Conservation (phyloP, 108 stramenopile species). For the Fragilariopsis cylindrus region DNA sequence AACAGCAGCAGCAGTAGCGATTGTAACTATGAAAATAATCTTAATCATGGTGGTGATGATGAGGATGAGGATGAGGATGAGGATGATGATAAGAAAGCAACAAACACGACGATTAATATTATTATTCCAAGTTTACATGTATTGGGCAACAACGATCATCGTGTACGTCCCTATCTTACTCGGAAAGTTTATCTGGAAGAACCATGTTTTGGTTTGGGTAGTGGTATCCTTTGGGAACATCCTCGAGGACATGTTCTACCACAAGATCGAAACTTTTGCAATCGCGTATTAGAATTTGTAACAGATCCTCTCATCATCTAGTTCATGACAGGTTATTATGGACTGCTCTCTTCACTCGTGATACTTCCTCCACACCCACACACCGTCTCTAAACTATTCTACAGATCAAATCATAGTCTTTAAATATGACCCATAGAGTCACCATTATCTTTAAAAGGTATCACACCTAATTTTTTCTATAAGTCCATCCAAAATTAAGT, state of each 20-base stretch:
- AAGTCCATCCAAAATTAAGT: no score
- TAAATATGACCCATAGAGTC: no score
- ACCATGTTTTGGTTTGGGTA: conserved; percentile 1
- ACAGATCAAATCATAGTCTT: no score
- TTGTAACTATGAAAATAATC: not conserved
- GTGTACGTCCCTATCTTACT: conserved; percentile 7
- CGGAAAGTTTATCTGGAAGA: not conserved
- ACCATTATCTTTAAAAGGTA: no score
- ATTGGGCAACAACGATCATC: not conserved
- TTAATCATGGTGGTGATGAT: not conserved
- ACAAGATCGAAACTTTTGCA: conserved; percentile 1
- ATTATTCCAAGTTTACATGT: conserved; percentile 12
- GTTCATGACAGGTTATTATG: no score
- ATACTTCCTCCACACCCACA: no score
- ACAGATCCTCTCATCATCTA: not conserved
- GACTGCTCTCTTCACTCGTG: no score
- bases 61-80: not conserved
- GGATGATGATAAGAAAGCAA: not conserved
- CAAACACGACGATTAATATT: not conserved
- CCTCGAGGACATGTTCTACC: conserved; percentile 9
- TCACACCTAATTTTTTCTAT: no score
- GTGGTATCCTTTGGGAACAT: conserved; percentile 6
- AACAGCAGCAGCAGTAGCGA: not conserved
- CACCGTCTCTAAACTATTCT: no score
- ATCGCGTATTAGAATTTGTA: not conserved